Conservation (phyloP, 352 stramenopile species). For the Globisporangium nagaii region DNA sequence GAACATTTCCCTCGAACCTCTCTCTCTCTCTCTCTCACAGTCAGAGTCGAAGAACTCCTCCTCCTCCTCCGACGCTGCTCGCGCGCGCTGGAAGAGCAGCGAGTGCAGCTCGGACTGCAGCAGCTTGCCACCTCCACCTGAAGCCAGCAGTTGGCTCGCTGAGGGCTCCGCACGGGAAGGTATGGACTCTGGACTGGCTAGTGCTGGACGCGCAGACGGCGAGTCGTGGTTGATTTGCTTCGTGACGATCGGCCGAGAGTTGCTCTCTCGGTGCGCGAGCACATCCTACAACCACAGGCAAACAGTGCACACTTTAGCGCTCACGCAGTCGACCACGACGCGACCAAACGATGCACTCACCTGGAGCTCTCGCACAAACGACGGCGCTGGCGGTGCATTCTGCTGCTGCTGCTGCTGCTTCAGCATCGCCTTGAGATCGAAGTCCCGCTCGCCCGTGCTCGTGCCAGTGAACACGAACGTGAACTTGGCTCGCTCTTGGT, state of each 20-base stretch:
- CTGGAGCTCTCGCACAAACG: slow-evolving; percentile 47
- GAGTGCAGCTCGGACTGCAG: slow-evolving; percentile 7
- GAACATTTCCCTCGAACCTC: too few relatives aligned
- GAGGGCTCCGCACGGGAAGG: not conserved
- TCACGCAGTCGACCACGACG: too few relatives aligned
- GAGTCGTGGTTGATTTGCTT: slow-evolving; percentile 44
- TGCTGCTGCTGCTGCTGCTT: slow-evolving; percentile 23
- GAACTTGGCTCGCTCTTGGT: slow-evolving; percentile 2
- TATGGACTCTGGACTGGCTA: too few relatives aligned
- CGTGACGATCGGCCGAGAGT: slow-evolving; percentile 19
- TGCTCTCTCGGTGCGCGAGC: slow-evolving; percentile 34
- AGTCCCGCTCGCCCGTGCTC: slow-evolving; percentile 58
- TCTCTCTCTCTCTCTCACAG: too few relatives aligned
- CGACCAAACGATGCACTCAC: slow-evolving; percentile 5
- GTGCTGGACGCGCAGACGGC: not conserved
- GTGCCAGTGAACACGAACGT: slow-evolving; percentile 70
- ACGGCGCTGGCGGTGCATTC: slow-evolving; percentile 12
- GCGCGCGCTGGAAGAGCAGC: slow-evolving; percentile 5
- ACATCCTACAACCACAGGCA: slow-evolving; percentile 23
- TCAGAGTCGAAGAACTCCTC: slow-evolving; percentile 7
- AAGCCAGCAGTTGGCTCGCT: not conserved
- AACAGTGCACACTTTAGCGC: not conserved
- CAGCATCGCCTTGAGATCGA: slow-evolving; percentile 49
- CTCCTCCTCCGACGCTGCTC: slow-evolving; percentile 2
- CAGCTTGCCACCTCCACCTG: not conserved